Percentiles rank a stretch among this genome's conserved stretches.
Evolutionary conservation across 2,329 filamentous ascomycete genomes (phyloP).

Genomic region (Xylariaceae sp.): DNA sequence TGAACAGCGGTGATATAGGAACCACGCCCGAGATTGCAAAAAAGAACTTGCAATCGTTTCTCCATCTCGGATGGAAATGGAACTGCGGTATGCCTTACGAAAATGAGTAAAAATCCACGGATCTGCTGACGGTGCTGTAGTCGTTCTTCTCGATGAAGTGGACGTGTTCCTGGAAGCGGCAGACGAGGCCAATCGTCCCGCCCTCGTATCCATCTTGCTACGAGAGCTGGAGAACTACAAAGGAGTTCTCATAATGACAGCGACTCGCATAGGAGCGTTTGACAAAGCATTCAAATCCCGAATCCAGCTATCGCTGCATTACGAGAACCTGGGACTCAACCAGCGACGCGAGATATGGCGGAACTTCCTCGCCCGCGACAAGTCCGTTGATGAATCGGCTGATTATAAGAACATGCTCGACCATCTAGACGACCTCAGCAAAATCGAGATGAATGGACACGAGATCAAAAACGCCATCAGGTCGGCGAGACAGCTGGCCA

Average conservation of each 20-base stretch:
- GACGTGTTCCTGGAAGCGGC: constrained; percentile 10
- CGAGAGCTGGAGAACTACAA: constrained; percentile 14
- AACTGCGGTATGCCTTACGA: not conserved
- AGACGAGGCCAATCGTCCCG: constrained; percentile 7
- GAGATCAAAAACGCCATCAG: constrained; percentile 14
- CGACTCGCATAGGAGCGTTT: constrained; percentile 13
- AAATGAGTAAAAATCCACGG: not conserved
- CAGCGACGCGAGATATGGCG: constrained; percentile 13
- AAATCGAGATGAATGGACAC: constrained; percentile 12
- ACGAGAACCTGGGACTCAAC: constrained; percentile 1
- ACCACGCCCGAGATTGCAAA: constrained; percentile 5
- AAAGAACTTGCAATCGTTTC: constrained; percentile 6
- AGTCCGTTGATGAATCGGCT: not conserved
- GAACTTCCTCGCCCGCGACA: constrained; percentile 8
- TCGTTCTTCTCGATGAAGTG: constrained; percentile 10
- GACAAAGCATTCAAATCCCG: constrained; percentile 18
- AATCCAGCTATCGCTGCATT: constrained; percentile 15
- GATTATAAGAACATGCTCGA: constrained; percentile 3
- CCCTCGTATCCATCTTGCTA: constrained; percentile 12
- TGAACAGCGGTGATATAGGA: constrained; percentile 10
- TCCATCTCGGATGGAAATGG: constrained; percentile 9
- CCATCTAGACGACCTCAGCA: constrained; percentile 3
- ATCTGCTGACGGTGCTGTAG: not conserved
- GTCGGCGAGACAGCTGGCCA: constrained; percentile 11
- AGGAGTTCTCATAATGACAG: constrained; percentile 14